These are phyloP conservation scores for Perkinsus olseni DNA, from an alignment of 169 alveolate species.

Conservation along the genomic window DNA sequence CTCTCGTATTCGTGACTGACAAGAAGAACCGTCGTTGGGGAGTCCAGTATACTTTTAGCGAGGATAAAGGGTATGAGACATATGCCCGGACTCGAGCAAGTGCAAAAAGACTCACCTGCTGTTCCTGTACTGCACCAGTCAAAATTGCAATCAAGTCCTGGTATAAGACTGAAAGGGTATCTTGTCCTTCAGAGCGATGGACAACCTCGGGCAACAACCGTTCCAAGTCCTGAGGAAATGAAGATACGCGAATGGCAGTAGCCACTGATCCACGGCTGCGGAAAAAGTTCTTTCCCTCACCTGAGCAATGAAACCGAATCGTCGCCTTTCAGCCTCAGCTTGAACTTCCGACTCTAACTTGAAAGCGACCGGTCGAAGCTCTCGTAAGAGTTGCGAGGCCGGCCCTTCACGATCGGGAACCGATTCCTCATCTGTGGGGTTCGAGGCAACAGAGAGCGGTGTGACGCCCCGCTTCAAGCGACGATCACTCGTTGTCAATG, in stretches of 20 bases:
- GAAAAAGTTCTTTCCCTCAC: neutral
- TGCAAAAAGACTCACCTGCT: neutral
- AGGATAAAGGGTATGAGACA: too few species aligned
- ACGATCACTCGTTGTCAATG: neutral
- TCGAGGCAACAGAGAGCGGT: neutral
- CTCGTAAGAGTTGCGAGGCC: neutral
- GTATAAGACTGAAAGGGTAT: neutral
- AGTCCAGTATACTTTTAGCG: too few species aligned
- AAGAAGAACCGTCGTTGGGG: too few species aligned
- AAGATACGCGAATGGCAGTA: neutral
- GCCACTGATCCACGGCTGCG: too few species aligned
- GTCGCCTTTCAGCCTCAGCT: neutral
- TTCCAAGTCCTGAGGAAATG: neutral
- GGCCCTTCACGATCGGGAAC: neutral
- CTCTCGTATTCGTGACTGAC: neutral
- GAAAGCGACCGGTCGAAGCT: conserved; percentile 4
- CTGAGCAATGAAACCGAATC: conserved; percentile 9
- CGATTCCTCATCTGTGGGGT: neutral
- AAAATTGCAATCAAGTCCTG: neutral
- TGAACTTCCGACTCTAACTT: neutral
- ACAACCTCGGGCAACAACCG: neutral
- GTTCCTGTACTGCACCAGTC: neutral
- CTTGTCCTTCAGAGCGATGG: neutral
- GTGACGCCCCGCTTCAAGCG: neutral
- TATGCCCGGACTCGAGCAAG: too few species aligned